Percentiles rank a stretch among this genome's conserved stretches.
Conservation (phyloP, 768 basidiomycete genomes). For the Podaxis sp. region DNA sequence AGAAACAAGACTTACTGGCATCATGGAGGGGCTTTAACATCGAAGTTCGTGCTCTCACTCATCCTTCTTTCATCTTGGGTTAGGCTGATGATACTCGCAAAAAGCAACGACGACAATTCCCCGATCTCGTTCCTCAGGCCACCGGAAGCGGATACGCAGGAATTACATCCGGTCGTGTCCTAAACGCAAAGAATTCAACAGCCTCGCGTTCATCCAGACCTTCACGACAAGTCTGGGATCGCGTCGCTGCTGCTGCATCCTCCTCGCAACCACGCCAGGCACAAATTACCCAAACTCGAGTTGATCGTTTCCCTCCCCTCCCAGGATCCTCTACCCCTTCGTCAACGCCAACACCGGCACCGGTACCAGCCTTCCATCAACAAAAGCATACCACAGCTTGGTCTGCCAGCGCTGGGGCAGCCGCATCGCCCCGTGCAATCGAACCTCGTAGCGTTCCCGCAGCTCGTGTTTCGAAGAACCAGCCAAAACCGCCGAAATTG, state of each 20-base stretch:
- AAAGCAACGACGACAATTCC: slow-evolving; percentile 85
- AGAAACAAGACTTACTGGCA: slow-evolving; percentile 69
- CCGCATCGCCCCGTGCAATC: slow-evolving; percentile 17
- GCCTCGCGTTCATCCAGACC: slow-evolving; percentile 53
- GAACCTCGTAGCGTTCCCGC: slow-evolving; percentile 19
- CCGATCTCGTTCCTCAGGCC: slow-evolving; percentile 63
- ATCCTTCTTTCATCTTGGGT: neutral
- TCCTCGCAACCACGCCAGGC: slow-evolving; percentile 27
- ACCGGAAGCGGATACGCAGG: slow-evolving; percentile 72
- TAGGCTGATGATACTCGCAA: neutral
- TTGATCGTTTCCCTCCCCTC: slow-evolving; percentile 38
- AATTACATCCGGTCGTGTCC: slow-evolving; percentile 77
- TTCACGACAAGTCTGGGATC: slow-evolving; percentile 75
- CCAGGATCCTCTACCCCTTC: slow-evolving; percentile 20
- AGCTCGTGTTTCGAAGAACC: slow-evolving; percentile 12
- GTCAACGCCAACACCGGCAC: slow-evolving; percentile 16
- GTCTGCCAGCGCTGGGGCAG: slow-evolving; percentile 41
- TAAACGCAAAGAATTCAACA: slow-evolving; percentile 81
- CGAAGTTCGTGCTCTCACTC: slow-evolving; percentile 50
- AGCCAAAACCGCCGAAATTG: slow-evolving; percentile 42
- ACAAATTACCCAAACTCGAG: slow-evolving; percentile 21
- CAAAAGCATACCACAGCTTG: slow-evolving; percentile 61
- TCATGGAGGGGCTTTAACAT: slow-evolving; percentile 86
- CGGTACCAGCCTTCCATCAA: slow-evolving; percentile 39
- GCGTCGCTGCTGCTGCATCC: slow-evolving; percentile 78